Evolutionary conservation across 768 basidiomycete genomes (phyloP), one percentile per base, ranked within the genome.

Genomic region (Boletus rubroflammeus): DNA sequence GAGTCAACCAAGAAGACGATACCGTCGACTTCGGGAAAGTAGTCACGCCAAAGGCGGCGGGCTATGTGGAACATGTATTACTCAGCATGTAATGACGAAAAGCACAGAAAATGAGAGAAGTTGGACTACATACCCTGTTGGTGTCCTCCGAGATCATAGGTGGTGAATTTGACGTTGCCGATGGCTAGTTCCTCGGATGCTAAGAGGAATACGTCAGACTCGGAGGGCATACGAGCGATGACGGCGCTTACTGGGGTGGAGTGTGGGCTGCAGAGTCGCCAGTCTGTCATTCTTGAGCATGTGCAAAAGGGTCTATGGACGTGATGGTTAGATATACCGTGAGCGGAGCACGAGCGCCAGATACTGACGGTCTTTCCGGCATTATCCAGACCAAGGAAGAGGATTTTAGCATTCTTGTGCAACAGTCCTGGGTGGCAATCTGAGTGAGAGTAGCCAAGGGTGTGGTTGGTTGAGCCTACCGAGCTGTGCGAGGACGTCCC

Each of bases 281-380:
- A 98, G 80, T 65, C 97, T 83, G 78, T 98, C 97, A 65, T 98
- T 99, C 83, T 99, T 99, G 65, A 99, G 81, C 96, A 98, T 98
- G 76, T 99, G 97, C 66, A 98, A 74, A 40, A 98, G 80, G 28
- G 96, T 98, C 94, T 98, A 32, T 43, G 11, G 44, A 43, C 41
- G 40, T 6, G 23, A 26, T 17, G 6, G 39, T 69, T 15, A 59
- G 46, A 54, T 19, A 43, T 13, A 17, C 45, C 8, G 40, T 29
- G 32, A 13, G 31, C 26, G n/a, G 51, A 29, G 36, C 5, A 35
- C 10, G n/a, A 54, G 54, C 21, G 56, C 28, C 1, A 21, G 34
- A 1, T 14, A 66, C 88, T 55, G 58, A 97, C 96, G 56, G 97
- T 98, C 82, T 98, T 99, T 69, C 97, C 96, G 49, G 97, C 97